A percentile compares a stretch with the other conserved stretches of the same genome.
Conservation (phyloP, 192 early-diverging fungal species). For the Paraglomus occultum region DNA sequence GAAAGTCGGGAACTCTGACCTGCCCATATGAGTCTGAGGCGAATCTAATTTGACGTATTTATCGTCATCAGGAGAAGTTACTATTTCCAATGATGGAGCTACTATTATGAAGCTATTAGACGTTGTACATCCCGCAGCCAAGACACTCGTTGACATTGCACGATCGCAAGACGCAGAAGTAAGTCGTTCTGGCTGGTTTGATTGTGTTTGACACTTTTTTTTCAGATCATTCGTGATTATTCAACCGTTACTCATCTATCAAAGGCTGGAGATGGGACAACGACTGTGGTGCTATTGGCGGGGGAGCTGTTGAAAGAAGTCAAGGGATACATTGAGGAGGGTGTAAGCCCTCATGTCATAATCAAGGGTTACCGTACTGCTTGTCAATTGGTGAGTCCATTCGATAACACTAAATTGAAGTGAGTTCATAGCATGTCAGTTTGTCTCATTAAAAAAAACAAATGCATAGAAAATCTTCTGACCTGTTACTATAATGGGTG, state of each 20-base stretch:
- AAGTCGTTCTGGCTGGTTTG: background rate
- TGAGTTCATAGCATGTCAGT: too few relatives aligned
- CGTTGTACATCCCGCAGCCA: constrained; percentile 98
- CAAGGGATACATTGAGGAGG: constrained; percentile 92
- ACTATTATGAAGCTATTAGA: constrained; percentile 98
- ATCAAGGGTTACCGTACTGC: constrained; percentile 94
- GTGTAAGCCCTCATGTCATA: constrained; percentile 89
- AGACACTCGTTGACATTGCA: constrained; percentile 97
- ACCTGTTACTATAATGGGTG: background rate
- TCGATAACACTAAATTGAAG: constrained; percentile 7
- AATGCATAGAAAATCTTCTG: background rate
- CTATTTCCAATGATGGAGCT: constrained; percentile 98
- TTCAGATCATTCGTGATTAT: constrained; percentile 1
- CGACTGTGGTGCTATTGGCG: constrained; percentile 94
- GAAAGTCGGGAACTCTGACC: background rate
- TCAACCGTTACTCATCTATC: background rate
- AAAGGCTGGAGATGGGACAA: constrained; percentile 96
- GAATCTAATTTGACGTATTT: constrained; percentile 3
- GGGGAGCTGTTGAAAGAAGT: constrained; percentile 97
- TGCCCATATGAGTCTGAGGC: background rate
- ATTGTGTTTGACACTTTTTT: background rate
- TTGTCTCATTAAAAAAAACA: too few relatives aligned
- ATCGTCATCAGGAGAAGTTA: constrained; percentile 67
- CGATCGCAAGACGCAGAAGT: constrained; percentile 97
- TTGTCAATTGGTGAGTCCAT: constrained; percentile 62